phyloP scores from a whole-genome alignment of 2,329 filamentous ascomycete genomes.

The Lasiodiplodia sp. region DNA sequence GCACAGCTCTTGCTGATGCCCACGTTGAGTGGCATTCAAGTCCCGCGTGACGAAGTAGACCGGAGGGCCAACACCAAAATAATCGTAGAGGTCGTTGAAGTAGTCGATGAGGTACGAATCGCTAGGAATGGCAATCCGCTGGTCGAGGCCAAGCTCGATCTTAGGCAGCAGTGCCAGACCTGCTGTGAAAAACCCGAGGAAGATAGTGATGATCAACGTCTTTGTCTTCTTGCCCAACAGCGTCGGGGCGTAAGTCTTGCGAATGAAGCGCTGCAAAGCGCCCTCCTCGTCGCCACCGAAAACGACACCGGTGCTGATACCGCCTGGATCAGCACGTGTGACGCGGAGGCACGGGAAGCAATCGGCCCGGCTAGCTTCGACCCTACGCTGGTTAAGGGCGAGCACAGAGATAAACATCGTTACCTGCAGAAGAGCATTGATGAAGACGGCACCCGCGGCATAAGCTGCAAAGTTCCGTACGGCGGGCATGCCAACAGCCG shows the following conservation, averaged over 20 bases:
- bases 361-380: constrained; percentile 87
- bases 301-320: constrained; percentile 67
- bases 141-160: constrained; percentile 87
- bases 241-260: constrained; percentile 83
- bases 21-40: constrained; percentile 77
- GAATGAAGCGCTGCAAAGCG: constrained; percentile 83
- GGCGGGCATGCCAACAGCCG: constrained; percentile 96
- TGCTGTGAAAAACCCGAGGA: constrained; percentile 86
- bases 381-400: constrained; percentile 87
- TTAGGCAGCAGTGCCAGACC: constrained; percentile 84
- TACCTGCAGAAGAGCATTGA: constrained; percentile 95
- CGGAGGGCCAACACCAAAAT: constrained; percentile 88
- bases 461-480: constrained; percentile 98
- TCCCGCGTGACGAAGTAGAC: constrained; percentile 93
- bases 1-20: constrained; percentile 85
- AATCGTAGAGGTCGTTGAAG: constrained; percentile 94
- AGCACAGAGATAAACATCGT: constrained; percentile 97
- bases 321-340: constrained; percentile 74
- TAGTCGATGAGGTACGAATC: constrained; percentile 95
- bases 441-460: constrained; percentile 92
- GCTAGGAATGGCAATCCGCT: constrained; percentile 90
- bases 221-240: constrained; percentile 84
- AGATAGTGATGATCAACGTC: constrained; percentile 76
- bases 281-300: constrained; percentile 86
- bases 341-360: constrained; percentile 90